Evolutionary conservation across 2,329 filamentous ascomycete genomes (phyloP).

Genomic region (Lachnellula subtilissima): DNA sequence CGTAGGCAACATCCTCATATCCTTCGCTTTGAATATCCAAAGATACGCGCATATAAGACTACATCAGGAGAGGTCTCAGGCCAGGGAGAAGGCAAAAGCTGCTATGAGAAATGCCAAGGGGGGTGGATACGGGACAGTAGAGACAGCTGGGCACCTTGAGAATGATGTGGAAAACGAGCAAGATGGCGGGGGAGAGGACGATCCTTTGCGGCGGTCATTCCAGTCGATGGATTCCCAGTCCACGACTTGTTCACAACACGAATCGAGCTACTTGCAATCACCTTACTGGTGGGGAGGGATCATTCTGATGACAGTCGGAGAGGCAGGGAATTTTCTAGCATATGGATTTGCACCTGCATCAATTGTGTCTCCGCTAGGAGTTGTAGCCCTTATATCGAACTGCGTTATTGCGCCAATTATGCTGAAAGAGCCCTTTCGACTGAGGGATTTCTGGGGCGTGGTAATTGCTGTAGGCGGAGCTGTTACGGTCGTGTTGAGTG

Average conservation of each 20-base stretch:
- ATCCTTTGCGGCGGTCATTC: conserved; percentile 49
- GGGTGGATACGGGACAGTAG: conserved; percentile 40
- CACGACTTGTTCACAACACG: conserved; percentile 35
- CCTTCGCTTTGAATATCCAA: conserved; percentile 92
- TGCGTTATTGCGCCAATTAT: conserved; percentile 93
- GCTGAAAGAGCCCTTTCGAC: conserved; percentile 84
- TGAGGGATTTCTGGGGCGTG: conserved; percentile 82
- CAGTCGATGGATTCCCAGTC: conserved; percentile 40
- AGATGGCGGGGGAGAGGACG: conserved; percentile 40
- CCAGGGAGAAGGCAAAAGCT: conserved; percentile 50
- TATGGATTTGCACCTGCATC: conserved; percentile 97
- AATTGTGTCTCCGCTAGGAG: conserved; percentile 91
- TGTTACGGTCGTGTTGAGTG: conserved; percentile 88
- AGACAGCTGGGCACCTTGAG: conserved; percentile 30
- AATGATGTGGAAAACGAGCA: conserved; percentile 23
- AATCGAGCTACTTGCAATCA: conserved; percentile 74
- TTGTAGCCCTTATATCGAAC: conserved; percentile 95
- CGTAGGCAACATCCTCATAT: conserved; percentile 87
- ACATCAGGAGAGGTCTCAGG: conserved; percentile 61
- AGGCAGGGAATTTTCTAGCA: conserved; percentile 93
- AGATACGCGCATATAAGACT: conserved; percentile 89
- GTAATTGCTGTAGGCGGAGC: conserved; percentile 81
- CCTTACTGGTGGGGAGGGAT: conserved; percentile 97
- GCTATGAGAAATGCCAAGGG: conserved; percentile 34
- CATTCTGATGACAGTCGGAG: conserved; percentile 84